phyloP scores from a whole-genome alignment of 257 asterid genomes.

The Osmanthus fragrans region DNA sequence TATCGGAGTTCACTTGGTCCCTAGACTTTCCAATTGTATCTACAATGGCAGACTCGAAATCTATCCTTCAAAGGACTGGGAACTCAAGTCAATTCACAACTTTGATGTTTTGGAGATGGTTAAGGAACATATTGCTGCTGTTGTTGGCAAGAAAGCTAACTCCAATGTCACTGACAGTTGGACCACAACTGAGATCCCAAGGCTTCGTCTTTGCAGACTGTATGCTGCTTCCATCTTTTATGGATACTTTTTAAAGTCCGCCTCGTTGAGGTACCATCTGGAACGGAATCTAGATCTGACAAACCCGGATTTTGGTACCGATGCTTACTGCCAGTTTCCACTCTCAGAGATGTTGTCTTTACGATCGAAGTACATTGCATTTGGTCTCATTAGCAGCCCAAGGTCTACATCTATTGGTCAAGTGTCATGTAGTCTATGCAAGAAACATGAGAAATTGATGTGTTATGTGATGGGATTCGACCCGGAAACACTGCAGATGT shows the following conservation, averaged over 20 bases:
- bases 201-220: constrained; percentile 50
- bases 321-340: constrained; percentile 22
- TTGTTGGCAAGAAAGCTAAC: constrained; percentile 52
- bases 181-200: constrained; percentile 48
- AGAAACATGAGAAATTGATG: constrained; percentile 41
- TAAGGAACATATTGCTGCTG: constrained; percentile 57
- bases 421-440: constrained; percentile 24
- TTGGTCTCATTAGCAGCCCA: constrained; percentile 30
- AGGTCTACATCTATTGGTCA: constrained; percentile 36
- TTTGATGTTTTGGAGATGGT: constrained; percentile 69
- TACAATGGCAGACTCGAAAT: constrained; percentile 74
- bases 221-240: constrained; percentile 68
- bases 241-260: constrained; percentile 82
- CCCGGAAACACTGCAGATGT: constrained; percentile 49
- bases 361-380: constrained; percentile 33
- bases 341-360: constrained; percentile 31
- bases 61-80: constrained; percentile 80
- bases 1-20: constrained; percentile 69
- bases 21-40: constrained; percentile 71
- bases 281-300: constrained; percentile 44
- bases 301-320: constrained; percentile 24
- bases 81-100: constrained; percentile 78
- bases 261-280: constrained; percentile 63
- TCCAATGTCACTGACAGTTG: constrained; percentile 53
- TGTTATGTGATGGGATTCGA: constrained; percentile 64